Evolutionary conservation across 495 filamentous ascomycete genomes (phyloP), one percentile per base, ranked within the genome.

Genomic region (Lasiosphaeria hispida): DNA sequence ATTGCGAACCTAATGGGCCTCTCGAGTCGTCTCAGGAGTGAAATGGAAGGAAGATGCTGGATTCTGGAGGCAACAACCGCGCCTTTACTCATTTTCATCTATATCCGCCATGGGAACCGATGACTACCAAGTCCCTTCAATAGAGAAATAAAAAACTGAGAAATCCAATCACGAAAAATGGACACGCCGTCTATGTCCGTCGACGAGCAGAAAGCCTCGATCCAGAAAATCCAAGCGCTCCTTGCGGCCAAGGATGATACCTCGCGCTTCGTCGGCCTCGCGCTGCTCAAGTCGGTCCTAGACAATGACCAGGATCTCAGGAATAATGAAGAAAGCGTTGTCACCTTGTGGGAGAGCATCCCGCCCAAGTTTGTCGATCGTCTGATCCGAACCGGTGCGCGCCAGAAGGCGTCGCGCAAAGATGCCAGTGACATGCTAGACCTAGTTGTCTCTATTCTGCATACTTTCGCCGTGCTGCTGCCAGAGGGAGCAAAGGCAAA

Each of bases 211-310:
- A 41, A 52, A 4, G 48, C 50, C 23, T 67, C 67, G 2, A 38
- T 78, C 44, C 58, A 72, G 39, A 77, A 78, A 53, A 73, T 81
- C 42, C 62, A 76, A 48, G 61, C 69, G 0, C 71, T 84, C 17
- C 75, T 88, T 7, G 71, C 72, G 43, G 60, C 82, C 54, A 82
- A 80, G 15, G 80, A 85, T 62, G 85, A 88, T 59, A 87, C 84
- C 0, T 80, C 80, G 5, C 78, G 82, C 48, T 87, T 88, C 51
- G 84, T 87, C 38, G 85, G 85, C 0, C 72, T 88, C n/a, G 80
- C 85, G 0, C 69, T 87, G 40, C 67, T 87, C 38, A 85, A 82
- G 54, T 78, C 82, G 7, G 66, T 86, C 4, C 70, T 87, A 2
- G 84, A 85, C 63, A 85, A 83, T 52, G 70, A 76, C 0, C 63